Evolutionary conservation across 2,329 filamentous ascomycete species (phyloP).

Genomic region (Metarhizium guizhouense): DNA sequence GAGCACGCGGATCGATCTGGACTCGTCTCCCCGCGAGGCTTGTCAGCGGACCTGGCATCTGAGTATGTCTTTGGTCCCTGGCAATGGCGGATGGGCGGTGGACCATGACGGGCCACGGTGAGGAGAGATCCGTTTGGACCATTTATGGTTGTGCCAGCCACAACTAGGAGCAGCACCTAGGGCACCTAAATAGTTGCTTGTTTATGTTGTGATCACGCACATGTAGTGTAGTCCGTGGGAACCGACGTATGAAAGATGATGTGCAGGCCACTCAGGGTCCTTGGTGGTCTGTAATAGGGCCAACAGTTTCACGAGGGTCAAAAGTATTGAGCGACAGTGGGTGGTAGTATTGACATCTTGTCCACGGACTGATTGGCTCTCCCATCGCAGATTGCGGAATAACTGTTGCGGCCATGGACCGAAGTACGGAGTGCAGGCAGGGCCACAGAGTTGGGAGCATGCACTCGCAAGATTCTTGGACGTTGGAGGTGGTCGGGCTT

Average conservation of each 20-base stretch:
- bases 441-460: not conserved
- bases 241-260: conserved; percentile 4
- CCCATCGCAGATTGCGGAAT: not conserved
- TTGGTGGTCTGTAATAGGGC: not conserved
- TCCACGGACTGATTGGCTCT: not conserved
- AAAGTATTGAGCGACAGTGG: not conserved
- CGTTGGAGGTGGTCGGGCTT: not conserved
- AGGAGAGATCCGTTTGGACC: conserved; percentile 1
- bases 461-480: not conserved
- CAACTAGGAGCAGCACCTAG: not conserved
- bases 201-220: conserved; percentile 1
- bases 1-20: conserved; percentile 5
- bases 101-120: not conserved
- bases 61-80: not conserved
- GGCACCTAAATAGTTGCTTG: not conserved
- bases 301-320: not conserved
- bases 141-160: not conserved
- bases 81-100: not conserved
- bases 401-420: not conserved
- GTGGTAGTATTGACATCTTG: not conserved
- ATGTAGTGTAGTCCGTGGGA: not conserved
- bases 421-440: no score
- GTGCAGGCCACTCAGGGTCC: not conserved
- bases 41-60: conserved; percentile 1
- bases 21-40: not conserved